These are phyloP conservation scores for Geotrichum armillariae DNA, from an alignment of 1,139 yeast genomes.

Conservation along the genomic window DNA sequence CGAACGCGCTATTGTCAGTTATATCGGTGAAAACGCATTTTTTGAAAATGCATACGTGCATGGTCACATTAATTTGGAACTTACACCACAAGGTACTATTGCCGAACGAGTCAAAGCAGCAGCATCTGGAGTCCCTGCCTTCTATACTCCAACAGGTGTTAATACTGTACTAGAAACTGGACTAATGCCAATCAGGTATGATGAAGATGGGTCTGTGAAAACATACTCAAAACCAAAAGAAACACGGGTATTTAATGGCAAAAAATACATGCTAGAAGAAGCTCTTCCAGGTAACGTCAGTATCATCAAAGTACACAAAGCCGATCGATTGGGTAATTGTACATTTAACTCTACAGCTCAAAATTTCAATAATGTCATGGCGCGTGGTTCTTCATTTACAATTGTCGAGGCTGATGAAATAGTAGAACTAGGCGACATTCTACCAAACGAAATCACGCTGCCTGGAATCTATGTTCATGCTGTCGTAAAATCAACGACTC, in stretches of 20 bases:
- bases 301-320: constrained; percentile 45
- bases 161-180: constrained; percentile 53
- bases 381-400: constrained; percentile 43
- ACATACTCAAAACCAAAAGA: constrained; percentile 43
- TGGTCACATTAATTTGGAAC: constrained; percentile 48
- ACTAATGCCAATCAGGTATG: constrained; percentile 46
- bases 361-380: constrained; percentile 46
- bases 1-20: constrained; percentile 47
- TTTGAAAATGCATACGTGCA: constrained; percentile 45
- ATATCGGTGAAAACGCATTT: constrained; percentile 48
- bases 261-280: constrained; percentile 43
- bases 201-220: constrained; percentile 40
- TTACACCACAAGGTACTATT: constrained; percentile 54
- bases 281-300: constrained; percentile 47
- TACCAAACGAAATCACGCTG: constrained; percentile 45
- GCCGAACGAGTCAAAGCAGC: constrained; percentile 53
- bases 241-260: constrained; percentile 41
- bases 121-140: constrained; percentile 52
- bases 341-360: constrained; percentile 47
- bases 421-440: constrained; percentile 44
- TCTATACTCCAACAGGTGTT: constrained; percentile 51
- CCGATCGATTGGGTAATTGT: constrained; percentile 46
- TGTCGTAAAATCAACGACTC: constrained; percentile 40
- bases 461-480: constrained; percentile 45
- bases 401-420: constrained; percentile 49